Conservation (phyloP, 352 stramenopile species). For the Pythium apleroticum region DNA sequence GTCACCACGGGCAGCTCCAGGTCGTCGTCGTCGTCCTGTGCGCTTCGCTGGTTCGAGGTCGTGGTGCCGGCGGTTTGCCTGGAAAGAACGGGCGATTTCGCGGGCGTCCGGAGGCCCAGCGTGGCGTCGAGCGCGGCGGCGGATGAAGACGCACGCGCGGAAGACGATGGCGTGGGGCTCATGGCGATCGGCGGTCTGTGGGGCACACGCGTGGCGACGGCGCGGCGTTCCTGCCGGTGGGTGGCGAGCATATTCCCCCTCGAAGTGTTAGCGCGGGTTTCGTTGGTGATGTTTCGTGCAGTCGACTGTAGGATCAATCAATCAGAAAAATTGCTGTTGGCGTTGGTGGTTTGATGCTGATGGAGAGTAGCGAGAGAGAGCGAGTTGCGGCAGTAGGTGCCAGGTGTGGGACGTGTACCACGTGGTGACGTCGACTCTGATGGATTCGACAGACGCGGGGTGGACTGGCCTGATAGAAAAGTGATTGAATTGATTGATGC, state of each 20-base stretch:
- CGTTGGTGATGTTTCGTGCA: not conserved
- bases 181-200: not conserved
- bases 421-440: constrained; percentile 5
- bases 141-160: not conserved
- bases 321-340: not conserved
- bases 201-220: constrained; percentile 1
- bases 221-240: constrained; percentile 3
- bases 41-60: not conserved
- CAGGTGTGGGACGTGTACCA: constrained; percentile 1
- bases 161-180: not conserved
- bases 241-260: constrained; percentile 3
- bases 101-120: constrained; percentile 1
- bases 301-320: not conserved
- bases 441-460: constrained; percentile 1
- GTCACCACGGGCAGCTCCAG: constrained; percentile 24
- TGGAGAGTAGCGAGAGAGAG: constrained; percentile 4
- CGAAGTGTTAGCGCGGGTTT: not conserved
- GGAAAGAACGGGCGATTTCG: constrained; percentile 3
- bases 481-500: constrained; percentile 9
- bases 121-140: constrained; percentile 1
- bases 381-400: not conserved
- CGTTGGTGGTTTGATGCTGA: not conserved
- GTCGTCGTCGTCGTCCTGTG: constrained; percentile 21
- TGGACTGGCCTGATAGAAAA: constrained; percentile 8
- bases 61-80: no score